Conservation (phyloP, 2,329 filamentous ascomycete genomes). For the Fusarium sp. region DNA sequence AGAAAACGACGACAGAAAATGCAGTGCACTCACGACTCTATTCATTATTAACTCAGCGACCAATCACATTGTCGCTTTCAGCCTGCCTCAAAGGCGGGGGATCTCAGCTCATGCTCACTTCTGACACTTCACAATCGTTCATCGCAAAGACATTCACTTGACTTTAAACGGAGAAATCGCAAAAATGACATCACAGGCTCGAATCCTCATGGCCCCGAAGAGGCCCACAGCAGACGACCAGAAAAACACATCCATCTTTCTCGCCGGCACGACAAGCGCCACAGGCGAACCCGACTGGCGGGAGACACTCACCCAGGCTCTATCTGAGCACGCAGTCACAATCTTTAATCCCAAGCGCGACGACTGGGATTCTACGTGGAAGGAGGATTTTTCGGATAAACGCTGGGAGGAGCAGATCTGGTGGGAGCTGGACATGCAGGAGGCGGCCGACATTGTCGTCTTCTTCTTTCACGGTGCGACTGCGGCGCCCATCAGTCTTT, state of each 20-base stretch:
- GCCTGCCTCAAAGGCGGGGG: background rate
- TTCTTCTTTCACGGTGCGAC: constrained; percentile 68
- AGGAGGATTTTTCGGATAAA: constrained; percentile 59
- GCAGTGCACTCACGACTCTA: background rate
- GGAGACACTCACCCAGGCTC: constrained; percentile 52
- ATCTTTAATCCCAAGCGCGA: constrained; percentile 68
- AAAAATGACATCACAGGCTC: constrained; percentile 8
- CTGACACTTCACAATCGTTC: background rate
- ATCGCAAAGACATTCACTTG: background rate
- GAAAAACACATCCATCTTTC: constrained; percentile 59
- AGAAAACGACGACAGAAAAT: background rate
- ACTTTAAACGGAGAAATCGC: background rate
- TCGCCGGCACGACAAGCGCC: constrained; percentile 68
- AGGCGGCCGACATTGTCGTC: constrained; percentile 64
- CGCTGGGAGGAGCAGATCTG: constrained; percentile 66
- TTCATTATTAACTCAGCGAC: background rate
- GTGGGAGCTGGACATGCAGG: constrained; percentile 72
- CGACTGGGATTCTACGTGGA: constrained; percentile 68
- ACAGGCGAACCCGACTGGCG: constrained; percentile 64
- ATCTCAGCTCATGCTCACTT: constrained; percentile 3
- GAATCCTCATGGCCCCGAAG: constrained; percentile 17
- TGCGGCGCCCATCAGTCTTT: constrained; percentile 67
- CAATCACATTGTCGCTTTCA: constrained; percentile 4
- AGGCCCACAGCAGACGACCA: background rate
- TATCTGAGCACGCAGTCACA: constrained; percentile 62